Conservation (phyloP, 2,329 filamentous ascomycete species). For the Trichoderma polysporum region DNA sequence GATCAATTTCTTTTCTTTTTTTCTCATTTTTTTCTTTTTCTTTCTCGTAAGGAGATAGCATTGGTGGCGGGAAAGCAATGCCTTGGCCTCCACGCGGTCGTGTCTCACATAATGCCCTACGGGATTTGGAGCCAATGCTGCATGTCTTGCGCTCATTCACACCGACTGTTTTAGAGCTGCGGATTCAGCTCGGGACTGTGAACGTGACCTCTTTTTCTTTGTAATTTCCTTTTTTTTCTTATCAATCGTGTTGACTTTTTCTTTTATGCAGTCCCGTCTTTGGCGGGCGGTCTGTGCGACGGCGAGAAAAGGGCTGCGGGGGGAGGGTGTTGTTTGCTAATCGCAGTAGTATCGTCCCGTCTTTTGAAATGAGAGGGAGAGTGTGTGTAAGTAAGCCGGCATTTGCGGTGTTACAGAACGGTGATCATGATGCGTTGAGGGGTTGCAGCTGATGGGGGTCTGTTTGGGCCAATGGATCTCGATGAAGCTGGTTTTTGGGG, state of each 20-base stretch:
- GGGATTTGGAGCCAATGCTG: background rate
- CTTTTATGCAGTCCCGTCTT: background rate
- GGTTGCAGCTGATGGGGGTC: background rate
- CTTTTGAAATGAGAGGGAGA: background rate
- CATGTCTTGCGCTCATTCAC: background rate
- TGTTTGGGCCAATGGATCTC: background rate
- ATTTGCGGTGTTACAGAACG: slow-evolving; percentile 7
- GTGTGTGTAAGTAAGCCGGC: background rate
- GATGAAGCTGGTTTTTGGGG: background rate
- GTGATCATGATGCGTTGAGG: slow-evolving; percentile 3
- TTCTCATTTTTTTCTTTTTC: background rate
- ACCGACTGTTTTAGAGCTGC: slow-evolving; percentile 17
- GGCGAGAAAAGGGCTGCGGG: background rate
- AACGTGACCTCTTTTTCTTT: slow-evolving; percentile 3
- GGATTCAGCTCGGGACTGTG: slow-evolving; percentile 1
- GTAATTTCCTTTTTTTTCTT: background rate
- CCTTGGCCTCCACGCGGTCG: slow-evolving; percentile 12
- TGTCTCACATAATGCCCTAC: slow-evolving; percentile 13
- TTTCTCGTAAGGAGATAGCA: background rate
- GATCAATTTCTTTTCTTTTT: background rate
- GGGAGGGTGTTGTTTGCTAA: background rate
- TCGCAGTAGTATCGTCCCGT: background rate
- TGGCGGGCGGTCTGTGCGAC: slow-evolving; percentile 2
- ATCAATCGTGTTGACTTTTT: background rate
- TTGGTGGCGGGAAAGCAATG: background rate